Percentiles rank a stretch among this genome's conserved stretches.
Evolutionary conservation across 1,284 basidiomycete species (phyloP).

Genomic region (Trametes pubescens): DNA sequence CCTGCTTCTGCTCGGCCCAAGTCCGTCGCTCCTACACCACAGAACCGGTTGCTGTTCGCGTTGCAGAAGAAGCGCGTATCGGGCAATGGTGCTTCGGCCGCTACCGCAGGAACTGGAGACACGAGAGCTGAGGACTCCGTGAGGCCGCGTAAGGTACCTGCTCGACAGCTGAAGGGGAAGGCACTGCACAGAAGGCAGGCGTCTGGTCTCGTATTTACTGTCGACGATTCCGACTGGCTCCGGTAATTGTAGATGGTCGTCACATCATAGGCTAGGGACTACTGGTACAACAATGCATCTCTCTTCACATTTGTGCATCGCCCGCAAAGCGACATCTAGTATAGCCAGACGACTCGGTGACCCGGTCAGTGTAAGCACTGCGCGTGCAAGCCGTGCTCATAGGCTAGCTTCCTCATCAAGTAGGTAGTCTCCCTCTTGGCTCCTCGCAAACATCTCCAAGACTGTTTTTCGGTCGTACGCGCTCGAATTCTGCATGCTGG

Average conservation of each 20-base stretch:
- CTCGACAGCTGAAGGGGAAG: constrained; percentile 17
- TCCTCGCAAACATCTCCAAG: not conserved
- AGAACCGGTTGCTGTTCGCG: constrained; percentile 8
- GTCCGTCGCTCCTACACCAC: not conserved
- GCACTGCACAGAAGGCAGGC: constrained; percentile 19
- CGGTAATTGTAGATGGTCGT: too few species aligned
- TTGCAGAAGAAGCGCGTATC: constrained; percentile 13
- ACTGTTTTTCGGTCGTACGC: not conserved
- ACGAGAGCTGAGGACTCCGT: not conserved
- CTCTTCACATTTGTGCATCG: too few species aligned
- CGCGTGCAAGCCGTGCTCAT: too few species aligned
- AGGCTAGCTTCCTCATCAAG: not conserved
- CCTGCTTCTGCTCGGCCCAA: not conserved
- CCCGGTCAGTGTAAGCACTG: too few species aligned
- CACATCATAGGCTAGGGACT: too few species aligned
- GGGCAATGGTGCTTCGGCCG: not conserved
- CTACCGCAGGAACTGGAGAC: not conserved
- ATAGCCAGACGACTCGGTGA: too few species aligned
- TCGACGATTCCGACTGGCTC: not conserved
- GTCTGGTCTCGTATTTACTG: constrained; percentile 3
- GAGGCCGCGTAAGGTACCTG: constrained; percentile 16
- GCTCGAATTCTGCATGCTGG: not conserved
- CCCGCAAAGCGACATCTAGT: too few species aligned
- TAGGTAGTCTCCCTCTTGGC: constrained; percentile 7
- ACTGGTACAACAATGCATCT: too few species aligned